These are phyloP conservation scores for Camelina hispida DNA, from an alignment of 345 rosid species.

Conservation along the genomic window DNA sequence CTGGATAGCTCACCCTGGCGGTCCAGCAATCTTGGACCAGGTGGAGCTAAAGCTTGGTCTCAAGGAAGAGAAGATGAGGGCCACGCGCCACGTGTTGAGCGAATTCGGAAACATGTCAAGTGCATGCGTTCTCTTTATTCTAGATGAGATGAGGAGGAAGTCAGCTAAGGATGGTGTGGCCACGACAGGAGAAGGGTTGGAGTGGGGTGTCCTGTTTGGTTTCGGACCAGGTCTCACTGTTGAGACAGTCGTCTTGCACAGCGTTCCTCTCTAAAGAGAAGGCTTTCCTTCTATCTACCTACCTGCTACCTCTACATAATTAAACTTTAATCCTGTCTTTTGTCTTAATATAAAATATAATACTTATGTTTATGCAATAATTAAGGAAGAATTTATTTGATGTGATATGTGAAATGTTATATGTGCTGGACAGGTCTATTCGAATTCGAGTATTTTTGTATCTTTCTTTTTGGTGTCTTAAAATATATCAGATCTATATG, in stretches of 20 bases:
- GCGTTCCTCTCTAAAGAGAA: constrained; percentile 48
- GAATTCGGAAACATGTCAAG: constrained; percentile 89
- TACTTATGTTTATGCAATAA: constrained; percentile 18
- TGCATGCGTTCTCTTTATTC: constrained; percentile 74
- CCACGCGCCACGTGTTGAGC: constrained; percentile 64
- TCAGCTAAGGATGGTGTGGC: constrained; percentile 55
- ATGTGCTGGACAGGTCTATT: constrained; percentile 20
- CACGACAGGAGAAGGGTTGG: constrained; percentile 80
- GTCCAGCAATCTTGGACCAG: constrained; percentile 68
- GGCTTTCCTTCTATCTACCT: constrained; percentile 12
- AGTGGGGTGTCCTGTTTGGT: constrained; percentile 87
- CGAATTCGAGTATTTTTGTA: constrained; percentile 10
- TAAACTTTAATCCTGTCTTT: constrained; percentile 1
- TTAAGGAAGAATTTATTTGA: constrained; percentile 4
- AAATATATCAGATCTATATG: neutral
- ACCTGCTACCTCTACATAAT: constrained; percentile 31
- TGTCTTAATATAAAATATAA: neutral
- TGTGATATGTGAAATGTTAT: constrained; percentile 18
- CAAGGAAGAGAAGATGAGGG: constrained; percentile 57
- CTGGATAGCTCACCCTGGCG: constrained; percentile 87
- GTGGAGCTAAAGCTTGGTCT: constrained; percentile 64
- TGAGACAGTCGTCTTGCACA: constrained; percentile 78
- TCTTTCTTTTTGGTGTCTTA: constrained; percentile 1
- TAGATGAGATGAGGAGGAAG: constrained; percentile 82
- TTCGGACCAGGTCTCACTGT: constrained; percentile 90